phyloP scores from a whole-genome alignment of 495 filamentous ascomycete species.

The Daldinia loculata region DNA sequence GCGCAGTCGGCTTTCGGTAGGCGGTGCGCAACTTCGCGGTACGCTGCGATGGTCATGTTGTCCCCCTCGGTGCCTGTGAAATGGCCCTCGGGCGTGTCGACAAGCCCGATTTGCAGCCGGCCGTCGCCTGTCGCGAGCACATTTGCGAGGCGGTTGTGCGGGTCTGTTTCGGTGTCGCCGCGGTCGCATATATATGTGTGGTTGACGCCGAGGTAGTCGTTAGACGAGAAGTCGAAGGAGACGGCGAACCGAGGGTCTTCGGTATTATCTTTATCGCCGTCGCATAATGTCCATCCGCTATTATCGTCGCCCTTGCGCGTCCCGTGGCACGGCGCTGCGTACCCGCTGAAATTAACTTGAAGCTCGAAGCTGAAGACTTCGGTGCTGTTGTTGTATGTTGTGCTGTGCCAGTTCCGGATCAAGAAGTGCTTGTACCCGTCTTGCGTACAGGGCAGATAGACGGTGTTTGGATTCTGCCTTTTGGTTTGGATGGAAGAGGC shows the following conservation, averaged over 20 bases:
- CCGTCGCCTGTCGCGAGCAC: conserved; percentile 16
- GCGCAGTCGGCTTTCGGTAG: conserved; percentile 9
- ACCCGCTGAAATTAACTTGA: conserved; percentile 22
- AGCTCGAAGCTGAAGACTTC: conserved; percentile 25
- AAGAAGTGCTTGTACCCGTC: conserved; percentile 15
- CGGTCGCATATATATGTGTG: conserved; percentile 27
- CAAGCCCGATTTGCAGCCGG: conserved; percentile 6
- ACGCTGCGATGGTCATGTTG: conserved; percentile 31
- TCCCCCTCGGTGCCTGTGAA: conserved; percentile 33
- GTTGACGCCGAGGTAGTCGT: conserved; percentile 26
- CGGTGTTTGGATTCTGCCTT: neutral
- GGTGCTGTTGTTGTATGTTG: conserved; percentile 8
- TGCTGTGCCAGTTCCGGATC: conserved; percentile 30
- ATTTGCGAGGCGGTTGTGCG: conserved; percentile 4
- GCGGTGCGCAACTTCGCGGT: conserved; percentile 16
- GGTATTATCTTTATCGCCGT: neutral
- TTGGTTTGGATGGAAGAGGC: neutral
- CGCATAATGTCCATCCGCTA: conserved; percentile 28
- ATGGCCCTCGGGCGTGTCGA: conserved; percentile 25
- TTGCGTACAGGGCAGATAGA: conserved; percentile 14
- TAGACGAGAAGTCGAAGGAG: conserved; percentile 25
- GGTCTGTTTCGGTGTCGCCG: conserved; percentile 13
- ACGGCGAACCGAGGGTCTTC: neutral
- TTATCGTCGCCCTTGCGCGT: conserved; percentile 12
- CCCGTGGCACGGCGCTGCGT: conserved; percentile 9